Conservation (phyloP, 805 yeast species). For the Saccharomycopsis capsularis region DNA sequence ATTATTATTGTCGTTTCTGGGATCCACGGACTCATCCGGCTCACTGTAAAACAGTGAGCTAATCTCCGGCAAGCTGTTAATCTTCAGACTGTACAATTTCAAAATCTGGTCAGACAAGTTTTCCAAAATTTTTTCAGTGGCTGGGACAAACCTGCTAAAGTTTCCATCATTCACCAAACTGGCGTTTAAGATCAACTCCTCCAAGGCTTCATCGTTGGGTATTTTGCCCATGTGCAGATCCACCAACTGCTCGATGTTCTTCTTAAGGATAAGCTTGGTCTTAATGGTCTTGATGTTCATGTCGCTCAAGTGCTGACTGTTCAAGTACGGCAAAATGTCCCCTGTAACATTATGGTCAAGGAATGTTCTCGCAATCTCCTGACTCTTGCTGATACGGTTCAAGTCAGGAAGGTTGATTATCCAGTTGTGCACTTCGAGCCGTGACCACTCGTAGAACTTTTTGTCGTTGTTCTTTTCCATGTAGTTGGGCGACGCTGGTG, state of each 20-base stretch:
- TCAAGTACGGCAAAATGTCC: slow-evolving; percentile 19
- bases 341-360: slow-evolving; percentile 21
- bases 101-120: slow-evolving; percentile 14
- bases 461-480: slow-evolving; percentile 16
- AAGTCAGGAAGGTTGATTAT: slow-evolving; percentile 17
- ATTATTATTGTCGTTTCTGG: neutral
- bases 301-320: slow-evolving; percentile 14
- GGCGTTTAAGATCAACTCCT: slow-evolving; percentile 9
- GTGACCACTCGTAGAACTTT: slow-evolving; percentile 20
- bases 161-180: slow-evolving; percentile 1
- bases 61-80: too few relatives aligned
- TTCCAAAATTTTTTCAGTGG: slow-evolving; percentile 10
- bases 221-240: slow-evolving; percentile 2
- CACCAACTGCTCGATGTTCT: slow-evolving; percentile 15
- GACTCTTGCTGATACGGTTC: slow-evolving; percentile 16
- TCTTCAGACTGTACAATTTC: slow-evolving; percentile 3
- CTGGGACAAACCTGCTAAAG: slow-evolving; percentile 4
- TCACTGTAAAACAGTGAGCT: too few relatives aligned
- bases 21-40: neutral
- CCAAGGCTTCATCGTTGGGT: slow-evolving; percentile 4
- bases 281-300: slow-evolving; percentile 20
- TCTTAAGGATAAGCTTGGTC: slow-evolving; percentile 15
- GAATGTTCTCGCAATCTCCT: slow-evolving; percentile 18
- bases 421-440: slow-evolving; percentile 23
- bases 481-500: slow-evolving; percentile 20